Evolutionary conservation across 2,329 filamentous ascomycete genomes (phyloP), one percentile per base, ranked within the genome.

Genomic region (Lomentospora prolificans): DNA sequence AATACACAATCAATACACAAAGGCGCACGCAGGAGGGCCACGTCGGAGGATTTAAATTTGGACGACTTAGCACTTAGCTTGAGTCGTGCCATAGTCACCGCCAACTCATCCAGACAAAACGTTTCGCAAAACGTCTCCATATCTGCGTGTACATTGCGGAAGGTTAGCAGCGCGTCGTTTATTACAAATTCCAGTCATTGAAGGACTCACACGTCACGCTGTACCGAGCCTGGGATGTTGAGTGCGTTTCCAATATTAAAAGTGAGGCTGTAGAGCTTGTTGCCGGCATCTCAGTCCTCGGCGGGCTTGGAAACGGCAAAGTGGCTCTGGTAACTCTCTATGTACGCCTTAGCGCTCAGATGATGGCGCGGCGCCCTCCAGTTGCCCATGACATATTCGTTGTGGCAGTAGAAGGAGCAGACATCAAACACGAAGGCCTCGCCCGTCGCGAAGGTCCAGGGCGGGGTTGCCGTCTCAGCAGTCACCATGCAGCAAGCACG

Each of bases 401-500:
- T 64, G 50, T 68, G 66, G 1, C 57, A 66, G 53, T 69, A 69
- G 14, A 67, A 64, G 1, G 64, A 58, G 30, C 63, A 60, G 0
- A 61, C 61, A 55, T 70, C 65, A 53, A 68, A 69, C 7, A 67
- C 56, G 51, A 68, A 61, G 0, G 64, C 61, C 53, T 66, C 58
- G 2, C 62, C 62, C 0, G 63, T 68, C n/a, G 6, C 58, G 57
- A 54, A 58, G 54, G 44, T 69, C 62, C 0, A 61, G 64, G 2
- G 61, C 65, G 1, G 59, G 63, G 33, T 70, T 70, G 14, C 61
- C 64, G 22, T 69, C 65, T 65, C 66, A 69, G 10, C 64, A 55
- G 50, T 69, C 64, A 0, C 67, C 67, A 30, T 70, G 67, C 4
- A 68, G 55, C 2, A 69, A 54, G 27, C 63, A 64, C 3, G 67